Conservation (phyloP, 257 asterid genomes). For the Parsonsia alboflavescens region DNA sequence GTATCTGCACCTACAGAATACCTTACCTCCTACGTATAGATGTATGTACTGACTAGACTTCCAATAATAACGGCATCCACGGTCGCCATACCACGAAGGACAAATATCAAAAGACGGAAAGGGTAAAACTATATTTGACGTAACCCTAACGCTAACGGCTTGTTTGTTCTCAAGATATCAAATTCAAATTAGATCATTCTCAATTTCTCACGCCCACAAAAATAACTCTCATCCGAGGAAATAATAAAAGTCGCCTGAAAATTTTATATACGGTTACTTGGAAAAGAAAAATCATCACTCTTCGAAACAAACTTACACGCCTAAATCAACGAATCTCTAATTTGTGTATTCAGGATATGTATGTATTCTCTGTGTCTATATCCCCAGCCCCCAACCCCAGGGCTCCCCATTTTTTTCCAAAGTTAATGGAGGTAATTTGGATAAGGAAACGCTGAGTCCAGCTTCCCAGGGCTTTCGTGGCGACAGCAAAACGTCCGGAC, state of each 20-base stretch:
- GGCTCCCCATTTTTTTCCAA: too few species aligned
- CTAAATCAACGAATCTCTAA: neutral
- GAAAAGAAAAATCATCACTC: neutral
- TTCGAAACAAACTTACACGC: neutral
- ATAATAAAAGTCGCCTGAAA: neutral
- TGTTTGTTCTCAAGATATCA: neutral
- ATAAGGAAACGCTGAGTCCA: neutral
- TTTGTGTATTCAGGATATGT: neutral
- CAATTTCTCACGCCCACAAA: neutral
- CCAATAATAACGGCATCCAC: neutral
- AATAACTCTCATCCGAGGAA: neutral
- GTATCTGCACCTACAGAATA: neutral
- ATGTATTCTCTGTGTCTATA: neutral
- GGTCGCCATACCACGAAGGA: neutral
- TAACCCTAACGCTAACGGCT: neutral
- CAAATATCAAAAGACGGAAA: neutral
- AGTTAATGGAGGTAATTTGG: slow-evolving; percentile 3
- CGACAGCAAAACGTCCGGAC: slow-evolving; percentile 5
- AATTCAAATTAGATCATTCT: neutral
- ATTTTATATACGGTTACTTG: neutral
- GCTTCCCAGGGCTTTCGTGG: slow-evolving; percentile 2
- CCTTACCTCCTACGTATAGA: neutral
- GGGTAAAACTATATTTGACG: neutral
- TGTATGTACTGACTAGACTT: neutral
- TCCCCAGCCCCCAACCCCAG: too few species aligned